Conservation (phyloP, 345 rosid genomes). For the Boechera retrofracta region DNA sequence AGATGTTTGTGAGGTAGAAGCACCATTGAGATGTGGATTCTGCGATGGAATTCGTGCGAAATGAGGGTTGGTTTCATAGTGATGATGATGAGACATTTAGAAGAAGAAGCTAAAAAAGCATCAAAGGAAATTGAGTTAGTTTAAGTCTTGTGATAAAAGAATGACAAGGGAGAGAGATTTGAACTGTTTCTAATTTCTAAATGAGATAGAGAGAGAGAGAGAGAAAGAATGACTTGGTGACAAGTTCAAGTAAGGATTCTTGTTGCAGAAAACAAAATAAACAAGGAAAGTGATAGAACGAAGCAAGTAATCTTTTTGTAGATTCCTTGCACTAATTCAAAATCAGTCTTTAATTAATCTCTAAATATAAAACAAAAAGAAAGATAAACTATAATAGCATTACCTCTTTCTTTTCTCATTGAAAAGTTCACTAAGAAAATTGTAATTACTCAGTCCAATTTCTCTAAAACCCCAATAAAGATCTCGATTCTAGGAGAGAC, state of each 20-base stretch:
- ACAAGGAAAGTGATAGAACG: constrained; percentile 47
- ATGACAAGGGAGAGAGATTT: constrained; percentile 18
- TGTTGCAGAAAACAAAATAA: constrained; percentile 32
- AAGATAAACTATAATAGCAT: constrained; percentile 7
- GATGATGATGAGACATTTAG: constrained; percentile 51
- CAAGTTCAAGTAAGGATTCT: constrained; percentile 70
- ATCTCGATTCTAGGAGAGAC: constrained; percentile 9
- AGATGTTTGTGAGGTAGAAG: constrained; percentile 41
- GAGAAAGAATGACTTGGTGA: constrained; percentile 59
- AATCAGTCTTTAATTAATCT: background rate
- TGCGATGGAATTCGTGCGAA: constrained; percentile 44
- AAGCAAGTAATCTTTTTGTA: constrained; percentile 68
- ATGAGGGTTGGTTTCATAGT: constrained; percentile 68
- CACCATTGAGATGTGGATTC: constrained; percentile 35
- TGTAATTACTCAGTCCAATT: background rate
- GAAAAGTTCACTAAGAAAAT: background rate
- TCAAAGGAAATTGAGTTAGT: constrained; percentile 21
- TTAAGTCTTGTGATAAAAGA: constrained; percentile 26
- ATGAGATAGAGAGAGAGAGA: constrained; percentile 23
- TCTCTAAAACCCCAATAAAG: background rate
- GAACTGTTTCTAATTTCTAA: constrained; percentile 31
- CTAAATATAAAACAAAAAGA: constrained; percentile 2
- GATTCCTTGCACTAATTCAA: constrained; percentile 37
- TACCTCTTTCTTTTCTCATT: constrained; percentile 25
- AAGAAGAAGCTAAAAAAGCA: constrained; percentile 7